These are phyloP conservation scores for Beta macrorhiza DNA, from an alignment of 179 eudicot genomes.

Conservation along the genomic window DNA sequence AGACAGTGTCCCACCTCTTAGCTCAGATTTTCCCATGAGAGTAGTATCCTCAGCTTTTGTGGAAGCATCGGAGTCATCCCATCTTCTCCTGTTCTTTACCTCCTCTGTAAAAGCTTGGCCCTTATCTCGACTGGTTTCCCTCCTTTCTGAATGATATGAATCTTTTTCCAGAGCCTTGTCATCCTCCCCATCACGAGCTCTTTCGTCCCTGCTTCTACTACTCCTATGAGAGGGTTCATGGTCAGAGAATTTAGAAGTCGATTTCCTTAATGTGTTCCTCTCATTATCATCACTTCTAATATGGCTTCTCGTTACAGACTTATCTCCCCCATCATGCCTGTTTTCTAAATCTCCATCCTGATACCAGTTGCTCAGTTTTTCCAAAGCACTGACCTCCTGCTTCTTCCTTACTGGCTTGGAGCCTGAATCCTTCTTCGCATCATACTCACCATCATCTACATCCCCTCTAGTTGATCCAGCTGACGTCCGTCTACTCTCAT, in stretches of 20 bases:
- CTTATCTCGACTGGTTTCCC: conserved; percentile 51
- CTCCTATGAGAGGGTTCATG: conserved; percentile 49
- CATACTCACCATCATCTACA: conserved; percentile 63
- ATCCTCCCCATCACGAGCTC: conserved; percentile 40
- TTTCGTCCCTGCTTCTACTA: conserved; percentile 52
- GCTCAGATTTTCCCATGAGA: conserved; percentile 34
- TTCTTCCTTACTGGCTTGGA: conserved; percentile 56
- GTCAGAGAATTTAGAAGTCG: conserved; percentile 47
- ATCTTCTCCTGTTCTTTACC: conserved; percentile 51
- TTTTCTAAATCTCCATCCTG: conserved; percentile 70
- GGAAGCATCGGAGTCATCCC: conserved; percentile 50
- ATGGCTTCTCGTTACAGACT: conserved; percentile 45
- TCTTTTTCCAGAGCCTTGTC: conserved; percentile 56
- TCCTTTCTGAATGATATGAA: conserved; percentile 43
- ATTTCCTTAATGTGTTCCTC: conserved; percentile 43
- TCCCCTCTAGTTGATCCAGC: conserved; percentile 57
- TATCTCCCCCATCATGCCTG: conserved; percentile 54
- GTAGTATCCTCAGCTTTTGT: conserved; percentile 38
- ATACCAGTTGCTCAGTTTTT: conserved; percentile 79
- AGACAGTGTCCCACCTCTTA: conserved; percentile 35
- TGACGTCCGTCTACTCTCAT: conserved; percentile 55
- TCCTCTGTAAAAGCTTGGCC: conserved; percentile 49
- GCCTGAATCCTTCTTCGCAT: conserved; percentile 46
- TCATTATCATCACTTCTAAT: conserved; percentile 52
- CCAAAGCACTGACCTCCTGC: conserved; percentile 66